Percentiles rank a stretch among this genome's conserved stretches.
phyloP scores from a whole-genome alignment of 345 rosid species.

The Arabidopsis suecica region DNA sequence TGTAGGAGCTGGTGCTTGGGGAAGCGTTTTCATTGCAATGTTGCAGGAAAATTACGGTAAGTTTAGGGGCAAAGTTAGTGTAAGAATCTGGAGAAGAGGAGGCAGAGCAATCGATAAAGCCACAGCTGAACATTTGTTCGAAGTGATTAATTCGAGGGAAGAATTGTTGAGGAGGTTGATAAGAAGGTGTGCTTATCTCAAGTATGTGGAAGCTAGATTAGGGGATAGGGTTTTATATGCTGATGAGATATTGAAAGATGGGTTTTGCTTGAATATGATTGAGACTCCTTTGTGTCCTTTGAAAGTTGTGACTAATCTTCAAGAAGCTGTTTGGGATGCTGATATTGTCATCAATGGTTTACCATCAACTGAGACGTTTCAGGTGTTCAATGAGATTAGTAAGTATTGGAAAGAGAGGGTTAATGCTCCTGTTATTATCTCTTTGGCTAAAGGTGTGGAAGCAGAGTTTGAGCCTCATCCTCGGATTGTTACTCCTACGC shows the following conservation, averaged over 20 bases:
- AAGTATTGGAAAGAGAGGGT: conserved; percentile 91
- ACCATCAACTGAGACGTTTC: conserved; percentile 88
- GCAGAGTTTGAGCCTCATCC: conserved; percentile 84
- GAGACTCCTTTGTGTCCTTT: conserved; percentile 94
- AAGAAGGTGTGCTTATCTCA: conserved; percentile 89
- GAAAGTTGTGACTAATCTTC: conserved; percentile 94
- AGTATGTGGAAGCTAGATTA: conserved; percentile 93
- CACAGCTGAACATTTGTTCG: conserved; percentile 88
- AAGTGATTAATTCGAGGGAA: conserved; percentile 93
- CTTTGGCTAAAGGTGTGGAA: conserved; percentile 91
- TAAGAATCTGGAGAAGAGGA: conserved; percentile 94
- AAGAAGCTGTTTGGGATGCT: conserved; percentile 99
- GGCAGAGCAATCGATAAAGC: conserved; percentile 75
- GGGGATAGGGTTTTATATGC: conserved; percentile 86
- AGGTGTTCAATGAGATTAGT: conserved; percentile 86
- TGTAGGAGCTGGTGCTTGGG: conserved; percentile 99
- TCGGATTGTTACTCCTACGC: conserved; percentile 87
- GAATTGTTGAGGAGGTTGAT: conserved; percentile 89
- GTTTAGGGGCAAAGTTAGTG: conserved; percentile 73
- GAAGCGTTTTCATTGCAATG: conserved; percentile 93
- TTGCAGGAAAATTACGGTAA: conserved; percentile 82
- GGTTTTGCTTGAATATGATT: conserved; percentile 94
- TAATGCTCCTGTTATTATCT: conserved; percentile 73
- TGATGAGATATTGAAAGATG: conserved; percentile 96
- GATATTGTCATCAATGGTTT: conserved; percentile 92